Evolutionary conservation across 192 early-diverging fungal genomes (phyloP).

Genomic region (Gonapodya prolifera): DNA sequence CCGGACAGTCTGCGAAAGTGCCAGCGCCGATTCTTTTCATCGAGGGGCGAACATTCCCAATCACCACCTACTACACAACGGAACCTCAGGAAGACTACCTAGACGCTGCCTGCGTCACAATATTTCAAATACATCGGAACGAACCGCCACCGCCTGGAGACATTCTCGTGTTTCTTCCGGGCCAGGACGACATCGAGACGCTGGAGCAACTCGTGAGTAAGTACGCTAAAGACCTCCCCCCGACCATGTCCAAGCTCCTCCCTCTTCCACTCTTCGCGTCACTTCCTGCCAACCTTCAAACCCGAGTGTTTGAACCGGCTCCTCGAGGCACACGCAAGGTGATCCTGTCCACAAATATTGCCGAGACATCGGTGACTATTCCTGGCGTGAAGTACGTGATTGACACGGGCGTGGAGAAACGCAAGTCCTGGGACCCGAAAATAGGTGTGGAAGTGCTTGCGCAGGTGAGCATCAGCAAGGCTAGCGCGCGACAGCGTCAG

Average conservation of each 20-base stretch:
- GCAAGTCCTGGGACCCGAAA: slow-evolving; percentile 75
- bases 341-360: slow-evolving; percentile 93
- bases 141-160: slow-evolving; percentile 59
- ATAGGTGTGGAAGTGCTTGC: slow-evolving; percentile 82
- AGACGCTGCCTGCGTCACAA: slow-evolving; percentile 72
- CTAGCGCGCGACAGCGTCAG: slow-evolving; percentile 75
- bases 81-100: slow-evolving; percentile 84
- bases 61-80: slow-evolving; percentile 62
- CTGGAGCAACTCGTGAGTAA: slow-evolving; percentile 72
- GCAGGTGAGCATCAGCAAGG: slow-evolving; percentile 80
- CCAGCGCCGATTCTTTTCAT: slow-evolving; percentile 74
- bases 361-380: slow-evolving; percentile 96
- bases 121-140: slow-evolving; percentile 81
- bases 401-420: slow-evolving; percentile 86
- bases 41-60: slow-evolving; percentile 81
- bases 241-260: slow-evolving; percentile 37
- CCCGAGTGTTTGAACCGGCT: slow-evolving; percentile 76
- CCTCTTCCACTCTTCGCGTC: slow-evolving; percentile 89
- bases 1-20: not conserved
- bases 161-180: slow-evolving; percentile 76
- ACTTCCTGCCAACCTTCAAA: slow-evolving; percentile 76
- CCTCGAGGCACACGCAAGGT: slow-evolving; percentile 80
- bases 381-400: slow-evolving; percentile 87
- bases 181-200: slow-evolving; percentile 89
- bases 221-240: slow-evolving; percentile 46